phyloP scores from a whole-genome alignment of 1,284 basidiomycete genomes.

The Chalciporus sp. region DNA sequence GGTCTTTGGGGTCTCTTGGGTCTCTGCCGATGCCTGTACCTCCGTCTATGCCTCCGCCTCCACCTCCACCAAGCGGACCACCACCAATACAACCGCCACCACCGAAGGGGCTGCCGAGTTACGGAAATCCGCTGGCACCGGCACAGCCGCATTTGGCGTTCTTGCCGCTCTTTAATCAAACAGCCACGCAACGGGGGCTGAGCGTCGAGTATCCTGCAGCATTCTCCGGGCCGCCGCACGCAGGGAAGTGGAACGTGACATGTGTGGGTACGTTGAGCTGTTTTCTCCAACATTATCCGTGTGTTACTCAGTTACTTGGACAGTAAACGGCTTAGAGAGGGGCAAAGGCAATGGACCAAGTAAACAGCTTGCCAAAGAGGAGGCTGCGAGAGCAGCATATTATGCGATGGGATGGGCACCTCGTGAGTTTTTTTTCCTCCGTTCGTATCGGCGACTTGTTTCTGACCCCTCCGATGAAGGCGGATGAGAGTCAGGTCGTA shows the following conservation, averaged over 20 bases:
- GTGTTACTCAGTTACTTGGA: slow-evolving; percentile 5
- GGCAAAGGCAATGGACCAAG: slow-evolving; percentile 60
- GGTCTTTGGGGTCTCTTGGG: slow-evolving; percentile 9
- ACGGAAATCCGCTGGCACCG: slow-evolving; percentile 56
- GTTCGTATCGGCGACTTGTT: background rate
- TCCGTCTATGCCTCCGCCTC: slow-evolving; percentile 15
- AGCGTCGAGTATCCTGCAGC: slow-evolving; percentile 58
- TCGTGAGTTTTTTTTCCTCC: slow-evolving; percentile 25
- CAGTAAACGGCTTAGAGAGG: slow-evolving; percentile 70
- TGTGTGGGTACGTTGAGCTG: slow-evolving; percentile 54
- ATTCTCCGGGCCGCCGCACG: slow-evolving; percentile 65
- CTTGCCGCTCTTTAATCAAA: slow-evolving; percentile 72
- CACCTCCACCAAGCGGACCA: slow-evolving; percentile 28
- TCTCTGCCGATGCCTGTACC: too few species aligned
- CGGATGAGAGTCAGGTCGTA: slow-evolving; percentile 16
- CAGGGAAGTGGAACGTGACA: slow-evolving; percentile 62
- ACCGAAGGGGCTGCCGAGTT: slow-evolving; percentile 28
- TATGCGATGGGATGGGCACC: slow-evolving; percentile 71
- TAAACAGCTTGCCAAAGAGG: slow-evolving; percentile 76
- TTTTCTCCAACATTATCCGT: background rate
- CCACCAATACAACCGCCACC: slow-evolving; percentile 31
- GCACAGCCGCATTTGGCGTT: slow-evolving; percentile 61
- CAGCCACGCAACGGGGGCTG: slow-evolving; percentile 63
- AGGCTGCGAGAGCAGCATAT: slow-evolving; percentile 69
- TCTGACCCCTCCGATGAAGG: slow-evolving; percentile 20